Evolutionary conservation across 345 rosid genomes (phyloP).

Genomic region (Linum lewisii): DNA sequence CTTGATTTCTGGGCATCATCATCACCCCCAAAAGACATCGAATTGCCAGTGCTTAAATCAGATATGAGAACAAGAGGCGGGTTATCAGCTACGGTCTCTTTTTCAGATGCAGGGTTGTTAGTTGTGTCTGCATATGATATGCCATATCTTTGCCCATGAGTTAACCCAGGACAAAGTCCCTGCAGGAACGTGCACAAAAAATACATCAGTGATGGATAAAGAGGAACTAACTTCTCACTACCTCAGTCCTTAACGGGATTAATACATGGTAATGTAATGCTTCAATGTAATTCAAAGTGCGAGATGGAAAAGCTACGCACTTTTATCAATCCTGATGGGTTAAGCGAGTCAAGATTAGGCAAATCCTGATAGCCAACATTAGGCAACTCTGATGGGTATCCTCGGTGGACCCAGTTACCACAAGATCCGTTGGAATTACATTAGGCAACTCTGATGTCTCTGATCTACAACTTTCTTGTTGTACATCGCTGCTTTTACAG

Average conservation of each 20-base stretch:
- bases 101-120: constrained; percentile 11
- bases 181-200: constrained; percentile 19
- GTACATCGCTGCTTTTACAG: constrained; percentile 40
- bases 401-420: constrained; percentile 23
- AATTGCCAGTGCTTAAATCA: constrained; percentile 1
- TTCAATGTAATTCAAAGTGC: no score
- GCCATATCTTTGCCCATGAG: constrained; percentile 76
- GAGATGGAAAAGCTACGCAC: constrained; percentile 24
- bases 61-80: constrained; percentile 5
- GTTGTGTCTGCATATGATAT: constrained; percentile 39
- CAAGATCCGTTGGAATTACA: constrained; percentile 29
- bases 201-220: neutral
- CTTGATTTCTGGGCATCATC: constrained; percentile 5
- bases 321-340: constrained; percentile 64
- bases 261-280: neutral
- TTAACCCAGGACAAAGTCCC: constrained; percentile 81
- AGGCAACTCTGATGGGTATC: constrained; percentile 20
- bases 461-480: constrained; percentile 26
- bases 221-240: neutral
- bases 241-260: neutral
- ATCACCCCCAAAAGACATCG: constrained; percentile 1
- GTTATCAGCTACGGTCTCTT: constrained; percentile 15
- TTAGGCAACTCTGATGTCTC: constrained; percentile 30
- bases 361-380: no score
- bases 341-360: constrained; percentile 38